Evolutionary conservation across 2,329 filamentous ascomycete species (phyloP).

Genomic region (Didymella pinodella): DNA sequence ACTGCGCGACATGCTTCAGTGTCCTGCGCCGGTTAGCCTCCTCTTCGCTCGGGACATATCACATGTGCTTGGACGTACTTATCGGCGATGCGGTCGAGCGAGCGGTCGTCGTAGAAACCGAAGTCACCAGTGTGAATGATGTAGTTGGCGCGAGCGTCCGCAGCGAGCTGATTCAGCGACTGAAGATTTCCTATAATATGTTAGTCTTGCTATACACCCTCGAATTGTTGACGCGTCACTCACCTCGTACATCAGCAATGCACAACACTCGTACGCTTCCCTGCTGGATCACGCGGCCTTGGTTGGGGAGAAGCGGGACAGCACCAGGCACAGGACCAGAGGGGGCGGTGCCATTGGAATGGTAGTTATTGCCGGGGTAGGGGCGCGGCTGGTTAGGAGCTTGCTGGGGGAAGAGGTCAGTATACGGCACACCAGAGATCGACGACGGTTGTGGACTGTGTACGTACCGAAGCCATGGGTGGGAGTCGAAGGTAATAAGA

Average conservation of each 20-base stretch:
- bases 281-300: slow-evolving; percentile 61
- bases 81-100: slow-evolving; percentile 94
- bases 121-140: slow-evolving; percentile 99
- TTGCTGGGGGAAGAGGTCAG: slow-evolving; percentile 52
- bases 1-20: slow-evolving; percentile 97
- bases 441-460: slow-evolving; percentile 14
- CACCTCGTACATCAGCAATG: slow-evolving; percentile 62
- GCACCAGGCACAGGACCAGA: slow-evolving; percentile 55
- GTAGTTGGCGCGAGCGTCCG: slow-evolving; percentile 92
- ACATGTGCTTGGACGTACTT: slow-evolving; percentile 69
- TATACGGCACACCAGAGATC: slow-evolving; percentile 17
- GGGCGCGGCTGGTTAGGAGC: slow-evolving; percentile 60
- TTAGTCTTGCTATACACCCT: slow-evolving; percentile 13
- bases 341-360: slow-evolving; percentile 56
- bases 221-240: slow-evolving; percentile 9
- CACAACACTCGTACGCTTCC: slow-evolving; percentile 60
- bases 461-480: slow-evolving; percentile 49
- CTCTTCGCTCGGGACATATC: slow-evolving; percentile 5
- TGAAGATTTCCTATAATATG: slow-evolving; percentile 80
- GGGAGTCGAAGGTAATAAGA: slow-evolving; percentile 34
- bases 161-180: slow-evolving; percentile 95
- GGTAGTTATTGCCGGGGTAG: slow-evolving; percentile 57
- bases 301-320: slow-evolving; percentile 60
- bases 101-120: slow-evolving; percentile 97
- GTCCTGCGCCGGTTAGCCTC: slow-evolving; percentile 66